These are phyloP conservation scores for Jamesozyma piceae DNA, from an alignment of 805 yeast genomes.

Conservation along the genomic window DNA sequence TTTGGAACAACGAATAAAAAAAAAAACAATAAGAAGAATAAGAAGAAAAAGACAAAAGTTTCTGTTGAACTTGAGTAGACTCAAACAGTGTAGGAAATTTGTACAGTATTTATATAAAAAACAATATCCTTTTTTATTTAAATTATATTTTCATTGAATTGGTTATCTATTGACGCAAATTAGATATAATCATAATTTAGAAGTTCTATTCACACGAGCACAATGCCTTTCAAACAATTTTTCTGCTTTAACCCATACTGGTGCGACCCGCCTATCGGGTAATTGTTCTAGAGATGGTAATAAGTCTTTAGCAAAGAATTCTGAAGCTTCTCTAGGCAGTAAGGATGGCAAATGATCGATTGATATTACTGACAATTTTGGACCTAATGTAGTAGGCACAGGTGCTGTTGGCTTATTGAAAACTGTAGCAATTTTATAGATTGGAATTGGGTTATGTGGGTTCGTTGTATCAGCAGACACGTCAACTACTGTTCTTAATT, in stretches of 20 bases:
- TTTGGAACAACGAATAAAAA: constrained; percentile 36
- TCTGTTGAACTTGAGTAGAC: constrained; percentile 47
- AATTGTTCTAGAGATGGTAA: constrained; percentile 81
- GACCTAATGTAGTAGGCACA: constrained; percentile 72
- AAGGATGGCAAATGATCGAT: constrained; percentile 94
- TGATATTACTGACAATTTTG: constrained; percentile 82
- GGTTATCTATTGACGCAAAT: too few species aligned
- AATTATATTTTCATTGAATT: neutral
- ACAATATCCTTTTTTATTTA: neutral
- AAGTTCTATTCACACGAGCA: constrained; percentile 48
- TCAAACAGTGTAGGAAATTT: neutral
- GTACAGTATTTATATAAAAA: neutral
- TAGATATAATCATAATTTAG: constrained; percentile 35
- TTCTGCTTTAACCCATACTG: constrained; percentile 90
- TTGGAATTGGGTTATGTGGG: constrained; percentile 96
- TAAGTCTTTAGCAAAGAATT: constrained; percentile 77
- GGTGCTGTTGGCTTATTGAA: constrained; percentile 84
- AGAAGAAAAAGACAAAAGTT: constrained; percentile 38
- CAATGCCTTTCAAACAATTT: constrained; percentile 77
- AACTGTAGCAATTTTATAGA: constrained; percentile 80
- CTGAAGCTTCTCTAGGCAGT: constrained; percentile 95
- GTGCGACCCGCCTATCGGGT: constrained; percentile 71
- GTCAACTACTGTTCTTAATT: constrained; percentile 85
- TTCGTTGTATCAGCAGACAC: constrained; percentile 98
- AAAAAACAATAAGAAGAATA: constrained; percentile 34